These are phyloP conservation scores for Candida hispaniensis DNA, from an alignment of 805 yeast species.

Conservation along the genomic window DNA sequence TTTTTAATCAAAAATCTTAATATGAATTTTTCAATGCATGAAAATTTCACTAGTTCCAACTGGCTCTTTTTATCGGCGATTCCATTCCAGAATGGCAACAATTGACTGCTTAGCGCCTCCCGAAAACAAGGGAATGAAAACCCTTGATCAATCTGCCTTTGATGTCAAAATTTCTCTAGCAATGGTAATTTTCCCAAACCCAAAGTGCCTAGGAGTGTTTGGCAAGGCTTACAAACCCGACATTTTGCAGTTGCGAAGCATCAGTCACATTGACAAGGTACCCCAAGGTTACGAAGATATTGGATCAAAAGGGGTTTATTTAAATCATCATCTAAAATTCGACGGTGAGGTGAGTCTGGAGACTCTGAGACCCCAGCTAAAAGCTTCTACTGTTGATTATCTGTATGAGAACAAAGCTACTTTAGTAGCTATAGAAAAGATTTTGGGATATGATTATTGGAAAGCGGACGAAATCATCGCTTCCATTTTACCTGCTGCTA, in stretches of 20 bases:
- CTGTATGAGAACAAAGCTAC: slow-evolving; percentile 39
- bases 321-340: slow-evolving; percentile 42
- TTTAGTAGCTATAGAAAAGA: slow-evolving; percentile 43
- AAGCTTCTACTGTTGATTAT: too few species aligned
- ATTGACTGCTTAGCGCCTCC: slow-evolving; percentile 55
- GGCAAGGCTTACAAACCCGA: slow-evolving; percentile 49
- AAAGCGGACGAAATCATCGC: slow-evolving; percentile 74
- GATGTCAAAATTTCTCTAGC: slow-evolving; percentile 45
- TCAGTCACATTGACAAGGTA: slow-evolving; percentile 54
- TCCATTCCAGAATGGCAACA: slow-evolving; percentile 11
- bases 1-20: too few species aligned
- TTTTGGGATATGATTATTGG: slow-evolving; percentile 72
- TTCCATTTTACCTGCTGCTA: slow-evolving; percentile 63
- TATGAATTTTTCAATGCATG: too few species aligned
- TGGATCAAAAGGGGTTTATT: slow-evolving; percentile 43
- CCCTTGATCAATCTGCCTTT: slow-evolving; percentile 59
- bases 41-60: too few species aligned
- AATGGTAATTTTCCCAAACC: slow-evolving; percentile 61
- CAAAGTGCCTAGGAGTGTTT: slow-evolving; percentile 47
- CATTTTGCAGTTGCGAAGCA: slow-evolving; percentile 56
- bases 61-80: slow-evolving; percentile 5
- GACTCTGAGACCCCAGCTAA: slow-evolving; percentile 31
- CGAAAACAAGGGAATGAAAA: slow-evolving; percentile 49
- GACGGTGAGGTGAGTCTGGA: slow-evolving; percentile 33
- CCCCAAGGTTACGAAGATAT: slow-evolving; percentile 23